Evolutionary conservation across 495 filamentous ascomycete species (phyloP).

Genomic region (Aspergillus sclerotiicarbonarius): DNA sequence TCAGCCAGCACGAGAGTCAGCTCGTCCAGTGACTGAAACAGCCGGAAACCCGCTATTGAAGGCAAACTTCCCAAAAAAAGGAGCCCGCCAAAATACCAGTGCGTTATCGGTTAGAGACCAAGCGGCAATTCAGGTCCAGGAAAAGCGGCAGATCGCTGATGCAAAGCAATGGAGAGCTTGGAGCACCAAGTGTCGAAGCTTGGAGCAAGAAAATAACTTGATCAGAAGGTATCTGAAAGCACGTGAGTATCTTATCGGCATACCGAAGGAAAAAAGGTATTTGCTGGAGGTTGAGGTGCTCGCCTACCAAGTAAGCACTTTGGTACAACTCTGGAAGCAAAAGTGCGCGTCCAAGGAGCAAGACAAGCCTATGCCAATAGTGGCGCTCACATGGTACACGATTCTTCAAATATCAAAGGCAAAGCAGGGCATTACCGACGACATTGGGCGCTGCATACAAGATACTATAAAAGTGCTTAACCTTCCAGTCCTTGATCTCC

Average conservation of each 20-base stretch:
- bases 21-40: too few relatives aligned
- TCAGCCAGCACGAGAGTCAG: neutral
- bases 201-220: slow-evolving; percentile 28
- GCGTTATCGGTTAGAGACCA: slow-evolving; percentile 3
- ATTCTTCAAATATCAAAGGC: slow-evolving; percentile 18
- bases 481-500: slow-evolving; percentile 18
- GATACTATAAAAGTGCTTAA: slow-evolving; percentile 25
- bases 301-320: slow-evolving; percentile 43
- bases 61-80: neutral
- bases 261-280: slow-evolving; percentile 26
- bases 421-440: slow-evolving; percentile 26
- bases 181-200: slow-evolving; percentile 10
- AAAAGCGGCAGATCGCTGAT: neutral
- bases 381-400: slow-evolving; percentile 21
- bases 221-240: slow-evolving; percentile 42
- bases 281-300: slow-evolving; percentile 38
- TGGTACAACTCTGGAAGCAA: slow-evolving; percentile 27
- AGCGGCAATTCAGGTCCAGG: slow-evolving; percentile 2
- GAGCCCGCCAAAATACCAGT: neutral
- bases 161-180: slow-evolving; percentile 11
- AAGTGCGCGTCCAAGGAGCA: neutral
- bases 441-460: slow-evolving; percentile 20
- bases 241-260: slow-evolving; percentile 38
- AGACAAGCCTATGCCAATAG: slow-evolving; percentile 1
- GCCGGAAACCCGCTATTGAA: too few relatives aligned